Percentiles rank a stretch among this genome's conserved stretches.
phyloP scores from a whole-genome alignment of 2,329 filamentous ascomycete species.

The Aureobasidium pullulans region DNA sequence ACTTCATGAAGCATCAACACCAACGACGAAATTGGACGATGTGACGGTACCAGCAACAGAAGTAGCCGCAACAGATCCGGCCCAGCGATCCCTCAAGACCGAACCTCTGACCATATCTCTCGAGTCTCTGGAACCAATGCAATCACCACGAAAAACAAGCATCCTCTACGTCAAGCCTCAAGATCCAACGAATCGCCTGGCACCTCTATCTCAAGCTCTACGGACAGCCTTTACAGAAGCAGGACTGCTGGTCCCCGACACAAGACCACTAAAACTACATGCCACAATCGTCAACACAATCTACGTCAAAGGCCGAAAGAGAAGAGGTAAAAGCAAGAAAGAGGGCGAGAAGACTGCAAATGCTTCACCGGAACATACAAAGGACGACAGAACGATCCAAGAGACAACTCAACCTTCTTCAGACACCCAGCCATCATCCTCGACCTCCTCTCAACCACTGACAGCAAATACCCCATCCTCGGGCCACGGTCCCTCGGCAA shows the following conservation, averaged over 20 bases:
- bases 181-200: constrained; percentile 47
- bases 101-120: constrained; percentile 34
- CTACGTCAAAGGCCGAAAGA: constrained; percentile 50
- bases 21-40: too few species aligned
- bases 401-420: too few species aligned
- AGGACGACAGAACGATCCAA: background rate
- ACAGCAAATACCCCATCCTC: constrained; percentile 16
- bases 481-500: constrained; percentile 28
- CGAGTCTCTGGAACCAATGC: constrained; percentile 53
- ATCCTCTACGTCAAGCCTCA: constrained; percentile 59
- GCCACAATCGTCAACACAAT: constrained; percentile 82
- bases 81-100: background rate
- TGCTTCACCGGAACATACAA: too few species aligned
- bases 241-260: constrained; percentile 51
- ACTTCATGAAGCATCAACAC: constrained; percentile 12
- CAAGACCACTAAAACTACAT: constrained; percentile 64
- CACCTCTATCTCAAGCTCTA: constrained; percentile 52
- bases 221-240: constrained; percentile 47
- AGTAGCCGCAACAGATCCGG: too few species aligned
- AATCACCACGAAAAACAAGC: constrained; percentile 47
- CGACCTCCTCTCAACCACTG: background rate
- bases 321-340: background rate
- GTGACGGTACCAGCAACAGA: too few species aligned
- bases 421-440: too few species aligned
- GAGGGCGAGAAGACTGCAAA: background rate